Evolutionary conservation across 2,329 filamentous ascomycete species (phyloP).

Genomic region (Diaporthe amygdali): DNA sequence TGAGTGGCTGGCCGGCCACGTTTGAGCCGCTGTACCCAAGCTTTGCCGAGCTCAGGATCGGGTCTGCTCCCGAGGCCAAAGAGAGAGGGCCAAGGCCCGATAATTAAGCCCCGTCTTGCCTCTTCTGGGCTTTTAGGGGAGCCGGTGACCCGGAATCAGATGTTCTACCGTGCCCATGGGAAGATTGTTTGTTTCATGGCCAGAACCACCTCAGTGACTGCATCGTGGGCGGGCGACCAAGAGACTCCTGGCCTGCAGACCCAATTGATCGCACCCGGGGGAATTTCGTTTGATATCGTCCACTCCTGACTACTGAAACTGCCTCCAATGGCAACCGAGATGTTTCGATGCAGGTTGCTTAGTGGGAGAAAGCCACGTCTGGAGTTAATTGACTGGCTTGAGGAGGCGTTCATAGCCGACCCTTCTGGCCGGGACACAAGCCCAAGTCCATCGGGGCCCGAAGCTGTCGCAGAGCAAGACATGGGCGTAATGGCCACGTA

Average conservation of each 20-base stretch:
- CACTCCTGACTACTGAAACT: neutral
- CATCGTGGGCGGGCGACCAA: neutral
- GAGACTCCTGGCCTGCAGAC: neutral
- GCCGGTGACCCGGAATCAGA: neutral
- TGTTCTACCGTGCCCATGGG: neutral
- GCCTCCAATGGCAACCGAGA: neutral
- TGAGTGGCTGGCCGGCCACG: neutral
- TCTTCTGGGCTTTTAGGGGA: neutral
- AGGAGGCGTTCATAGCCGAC: neutral
- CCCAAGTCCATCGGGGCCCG: neutral
- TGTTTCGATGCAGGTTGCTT: too few species aligned
- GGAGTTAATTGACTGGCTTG: neutral
- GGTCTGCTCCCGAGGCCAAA: neutral
- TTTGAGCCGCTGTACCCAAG: neutral
- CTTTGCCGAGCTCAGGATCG: neutral
- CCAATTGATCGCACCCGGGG: neutral
- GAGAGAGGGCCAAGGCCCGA: neutral
- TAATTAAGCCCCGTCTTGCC: neutral
- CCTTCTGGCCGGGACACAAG: neutral
- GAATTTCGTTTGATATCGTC: neutral
- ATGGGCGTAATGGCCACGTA: neutral
- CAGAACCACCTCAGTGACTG: neutral
- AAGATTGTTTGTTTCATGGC: neutral
- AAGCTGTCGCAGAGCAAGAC: neutral
- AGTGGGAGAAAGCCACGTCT: conserved; percentile 1